Conservation (phyloP, 2,329 filamentous ascomycete species). For the Claviceps sp. region DNA sequence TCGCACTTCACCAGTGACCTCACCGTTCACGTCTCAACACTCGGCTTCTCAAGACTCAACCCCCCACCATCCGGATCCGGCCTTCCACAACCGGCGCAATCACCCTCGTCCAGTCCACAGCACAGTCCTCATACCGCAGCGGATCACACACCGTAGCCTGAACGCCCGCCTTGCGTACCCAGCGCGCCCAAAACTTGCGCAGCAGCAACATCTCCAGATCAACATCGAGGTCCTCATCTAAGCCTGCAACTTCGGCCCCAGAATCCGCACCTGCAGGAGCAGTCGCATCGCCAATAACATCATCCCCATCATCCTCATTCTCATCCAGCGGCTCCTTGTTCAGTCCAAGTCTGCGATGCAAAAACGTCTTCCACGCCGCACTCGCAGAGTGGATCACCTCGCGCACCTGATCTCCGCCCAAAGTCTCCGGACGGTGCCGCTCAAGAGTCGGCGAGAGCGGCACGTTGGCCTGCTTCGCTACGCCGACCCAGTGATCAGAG, state of each 20-base stretch:
- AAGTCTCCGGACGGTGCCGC: constrained; percentile 7
- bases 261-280: constrained; percentile 12
- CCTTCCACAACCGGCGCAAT: constrained; percentile 70
- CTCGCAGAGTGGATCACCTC: constrained; percentile 9
- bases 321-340: constrained; percentile 20
- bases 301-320: constrained; percentile 31
- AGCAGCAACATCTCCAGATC: constrained; percentile 49
- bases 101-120: constrained; percentile 65
- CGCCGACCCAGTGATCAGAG: constrained; percentile 52
- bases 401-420: not conserved
- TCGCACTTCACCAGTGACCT: too few relatives aligned
- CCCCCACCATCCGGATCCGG: constrained; percentile 43
- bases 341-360: constrained; percentile 21
- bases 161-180: constrained; percentile 56
- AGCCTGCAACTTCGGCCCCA: constrained; percentile 1
- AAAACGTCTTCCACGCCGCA: constrained; percentile 23
- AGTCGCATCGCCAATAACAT: constrained; percentile 11
- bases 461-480: constrained; percentile 48
- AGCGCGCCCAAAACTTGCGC: constrained; percentile 56
- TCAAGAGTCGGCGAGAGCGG: constrained; percentile 10
- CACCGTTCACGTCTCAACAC: too few relatives aligned
- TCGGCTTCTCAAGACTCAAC: not conserved
- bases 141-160: constrained; percentile 37
- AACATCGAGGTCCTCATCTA: constrained; percentile 25
- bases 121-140: constrained; percentile 43